phyloP scores from a whole-genome alignment of 495 filamentous ascomycete species.

The Aspergillus incahuasiensis region DNA sequence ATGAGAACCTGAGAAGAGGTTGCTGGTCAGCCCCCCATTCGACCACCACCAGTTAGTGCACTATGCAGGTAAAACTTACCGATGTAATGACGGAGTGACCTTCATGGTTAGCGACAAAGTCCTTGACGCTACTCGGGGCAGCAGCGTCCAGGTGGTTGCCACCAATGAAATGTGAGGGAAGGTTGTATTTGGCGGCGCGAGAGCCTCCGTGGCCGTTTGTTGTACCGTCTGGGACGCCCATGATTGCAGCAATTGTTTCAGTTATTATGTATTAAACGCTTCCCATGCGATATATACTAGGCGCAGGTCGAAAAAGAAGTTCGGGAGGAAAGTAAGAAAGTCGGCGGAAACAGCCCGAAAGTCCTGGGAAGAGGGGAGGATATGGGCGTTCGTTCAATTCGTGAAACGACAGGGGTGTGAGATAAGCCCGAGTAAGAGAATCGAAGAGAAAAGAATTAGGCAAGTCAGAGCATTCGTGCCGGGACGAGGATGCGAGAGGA shows the following conservation, averaged over 20 bases:
- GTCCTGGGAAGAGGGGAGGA: background rate
- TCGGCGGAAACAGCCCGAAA: conserved; percentile 12
- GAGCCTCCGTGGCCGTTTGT: conserved; percentile 54
- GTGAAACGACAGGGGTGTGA: conserved; percentile 12
- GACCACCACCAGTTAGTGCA: background rate
- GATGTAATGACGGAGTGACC: conserved; percentile 98
- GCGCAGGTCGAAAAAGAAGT: conserved; percentile 3
- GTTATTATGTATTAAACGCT: conserved; percentile 24
- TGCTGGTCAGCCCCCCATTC: background rate
- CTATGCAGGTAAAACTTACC: conserved; percentile 49
- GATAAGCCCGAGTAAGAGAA: conserved; percentile 7
- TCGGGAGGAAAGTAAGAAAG: conserved; percentile 3
- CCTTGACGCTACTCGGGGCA: conserved; percentile 75
- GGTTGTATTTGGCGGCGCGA: conserved; percentile 69
- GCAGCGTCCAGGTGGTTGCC: conserved; percentile 82
- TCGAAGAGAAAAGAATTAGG: conserved; percentile 2
- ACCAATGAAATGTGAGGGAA: conserved; percentile 92
- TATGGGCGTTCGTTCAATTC: conserved; percentile 5
- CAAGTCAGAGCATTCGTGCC: background rate
- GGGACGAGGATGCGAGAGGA: background rate
- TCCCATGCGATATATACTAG: conserved; percentile 21
- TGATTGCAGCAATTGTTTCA: conserved; percentile 23
- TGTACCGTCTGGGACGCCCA: conserved; percentile 38
- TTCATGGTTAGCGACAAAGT: conserved; percentile 84
- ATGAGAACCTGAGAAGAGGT: conserved; percentile 74